Base-by-base conservation (phyloP, 2,329 filamentous ascomycete species). In the Reticulascus tulasneorum region DNA sequence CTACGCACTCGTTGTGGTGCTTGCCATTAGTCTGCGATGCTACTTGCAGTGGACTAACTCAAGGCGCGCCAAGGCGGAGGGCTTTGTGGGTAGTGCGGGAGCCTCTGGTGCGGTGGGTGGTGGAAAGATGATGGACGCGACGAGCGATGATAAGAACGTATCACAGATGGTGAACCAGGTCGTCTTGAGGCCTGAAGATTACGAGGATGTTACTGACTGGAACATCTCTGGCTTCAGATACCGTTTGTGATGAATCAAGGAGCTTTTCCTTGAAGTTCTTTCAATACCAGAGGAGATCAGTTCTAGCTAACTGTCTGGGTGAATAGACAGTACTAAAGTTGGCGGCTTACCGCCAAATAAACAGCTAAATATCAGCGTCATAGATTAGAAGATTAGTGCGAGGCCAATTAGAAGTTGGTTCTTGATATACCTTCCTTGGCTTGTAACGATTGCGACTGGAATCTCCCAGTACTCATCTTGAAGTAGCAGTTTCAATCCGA, bases 141-240 rank as follows among this genome's bases (percentile, higher is more conserved):
- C 43, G 11, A 38, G 42, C 4, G 47, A 45, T 7, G 36, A 41
- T 1, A 47, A 47, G 2, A 44, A 56, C 22, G 48, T 57, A 6
- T 50, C 50, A 3, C 54, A 55, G 24, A 54, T 50, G n/a, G 54
- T 60, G n/a, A 48, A 50, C 9, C 55, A 55, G 20, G 52, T 65
- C 1, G 58, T 63, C 31, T 48, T 72, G 16, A 53, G 58, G 13
- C 58, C 64, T 0, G 62, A 66, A 35, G 69, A 73, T 39, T 73
- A 75, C 38, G 73, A 77, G 15, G 75, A 81, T 51, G 54, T 73
- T 3, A 80, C 77, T 3, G 77, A 82, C 47, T 78, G 73, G 70
- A 67, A 77, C 23, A 77, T 67, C 1, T 52, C 66, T 13, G 77
- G 77, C 0, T 82, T 81, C 43, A 66, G 75, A 26, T 82, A 82